These are phyloP conservation scores for Larix kaempferi DNA, from an alignment of 75 land plant species.

Conservation along the genomic window DNA sequence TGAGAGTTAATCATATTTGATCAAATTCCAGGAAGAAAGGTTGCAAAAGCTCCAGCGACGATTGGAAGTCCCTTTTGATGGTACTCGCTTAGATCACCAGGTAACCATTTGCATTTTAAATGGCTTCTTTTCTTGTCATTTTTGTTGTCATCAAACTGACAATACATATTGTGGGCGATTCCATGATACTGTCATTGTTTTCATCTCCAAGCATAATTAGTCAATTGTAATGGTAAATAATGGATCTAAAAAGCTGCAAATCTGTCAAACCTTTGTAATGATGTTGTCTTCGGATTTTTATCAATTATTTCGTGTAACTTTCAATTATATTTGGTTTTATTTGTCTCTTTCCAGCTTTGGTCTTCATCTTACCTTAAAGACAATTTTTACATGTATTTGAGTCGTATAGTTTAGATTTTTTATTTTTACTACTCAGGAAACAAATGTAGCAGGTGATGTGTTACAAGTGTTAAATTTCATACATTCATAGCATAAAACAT, in stretches of 20 bases:
- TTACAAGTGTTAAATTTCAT: no score
- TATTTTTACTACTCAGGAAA: no score
- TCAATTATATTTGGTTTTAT: not conserved
- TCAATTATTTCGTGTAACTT: not conserved
- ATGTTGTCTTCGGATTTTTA: not conserved
- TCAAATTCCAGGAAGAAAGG: slow-evolving; percentile 62
- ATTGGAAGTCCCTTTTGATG: slow-evolving; percentile 82
- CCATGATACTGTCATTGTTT: not conserved
- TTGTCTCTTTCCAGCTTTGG: no score
- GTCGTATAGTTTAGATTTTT: no score
- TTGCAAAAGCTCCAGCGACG: slow-evolving; percentile 58
- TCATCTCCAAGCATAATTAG: not conserved
- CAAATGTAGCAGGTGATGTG: no score
- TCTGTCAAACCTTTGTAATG: not conserved
- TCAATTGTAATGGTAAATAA: not conserved
- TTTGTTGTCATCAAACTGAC: not conserved
- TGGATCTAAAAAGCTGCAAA: no score
- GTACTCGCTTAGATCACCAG: slow-evolving; percentile 73
- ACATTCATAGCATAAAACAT: no score
- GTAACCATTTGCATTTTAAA: slow-evolving; percentile 20
- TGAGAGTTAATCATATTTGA: not conserved
- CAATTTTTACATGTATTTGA: no score
- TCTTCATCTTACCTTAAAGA: no score
- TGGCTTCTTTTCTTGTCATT: not conserved
- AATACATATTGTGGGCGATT: not conserved